Percentiles rank a stretch among this genome's conserved stretches.
Evolutionary conservation across 2,329 filamentous ascomycete species (phyloP).

Genomic region (Aspergillus ochraceus): DNA sequence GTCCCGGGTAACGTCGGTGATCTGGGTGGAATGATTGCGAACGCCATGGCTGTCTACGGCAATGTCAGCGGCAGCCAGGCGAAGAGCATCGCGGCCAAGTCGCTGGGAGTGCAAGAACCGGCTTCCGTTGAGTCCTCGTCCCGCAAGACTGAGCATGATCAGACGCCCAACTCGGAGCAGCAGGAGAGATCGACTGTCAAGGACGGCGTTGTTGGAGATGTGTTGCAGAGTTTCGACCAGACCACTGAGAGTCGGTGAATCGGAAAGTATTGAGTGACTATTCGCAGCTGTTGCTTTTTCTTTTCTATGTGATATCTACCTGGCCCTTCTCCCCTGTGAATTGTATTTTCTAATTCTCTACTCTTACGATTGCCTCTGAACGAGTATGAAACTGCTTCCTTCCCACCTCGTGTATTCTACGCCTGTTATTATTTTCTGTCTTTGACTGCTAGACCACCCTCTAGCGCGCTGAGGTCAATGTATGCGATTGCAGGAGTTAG

Average conservation of each 20-base stretch:
- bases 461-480: not conserved
- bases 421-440: not conserved
- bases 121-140: slow-evolving; percentile 11
- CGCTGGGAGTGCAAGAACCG: slow-evolving; percentile 29
- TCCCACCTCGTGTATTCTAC: slow-evolving; percentile 5
- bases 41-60: slow-evolving; percentile 90
- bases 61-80: slow-evolving; percentile 84
- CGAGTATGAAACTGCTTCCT: not conserved
- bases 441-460: not conserved
- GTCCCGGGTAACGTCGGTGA: slow-evolving; percentile 97
- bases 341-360: not conserved
- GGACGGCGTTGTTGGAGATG: slow-evolving; percentile 48
- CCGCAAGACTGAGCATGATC: slow-evolving; percentile 18
- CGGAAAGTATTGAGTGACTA: not conserved
- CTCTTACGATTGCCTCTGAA: slow-evolving; percentile 9
- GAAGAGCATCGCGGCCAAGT: slow-evolving; percentile 55
- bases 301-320: not conserved
- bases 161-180: slow-evolving; percentile 12
- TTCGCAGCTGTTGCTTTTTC: not conserved
- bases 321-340: slow-evolving; percentile 3
- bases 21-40: slow-evolving; percentile 94
- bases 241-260: slow-evolving; percentile 27
- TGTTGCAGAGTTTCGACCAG: slow-evolving; percentile 51
- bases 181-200: slow-evolving; percentile 21
- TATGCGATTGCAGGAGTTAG: not conserved